These are phyloP conservation scores for Chlorella sp. DNA, from an alignment of 139 green algal species.

Conservation along the genomic window DNA sequence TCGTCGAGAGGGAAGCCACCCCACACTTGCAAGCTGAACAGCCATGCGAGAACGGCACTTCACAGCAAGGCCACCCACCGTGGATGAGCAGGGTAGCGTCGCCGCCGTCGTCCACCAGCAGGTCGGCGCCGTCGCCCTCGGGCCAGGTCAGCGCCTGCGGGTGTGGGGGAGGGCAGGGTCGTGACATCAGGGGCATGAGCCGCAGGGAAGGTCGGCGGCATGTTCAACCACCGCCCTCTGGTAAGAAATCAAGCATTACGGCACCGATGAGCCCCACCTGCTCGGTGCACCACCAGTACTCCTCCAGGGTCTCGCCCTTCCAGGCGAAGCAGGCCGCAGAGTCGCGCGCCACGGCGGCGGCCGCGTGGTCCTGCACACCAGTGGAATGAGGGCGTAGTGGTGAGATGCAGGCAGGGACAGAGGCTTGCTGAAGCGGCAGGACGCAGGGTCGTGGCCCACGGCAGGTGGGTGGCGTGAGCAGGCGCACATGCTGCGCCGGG, in stretches of 20 bases:
- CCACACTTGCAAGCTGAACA: background rate
- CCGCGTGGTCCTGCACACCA: conserved; percentile 88
- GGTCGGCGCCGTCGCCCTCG: conserved; percentile 83
- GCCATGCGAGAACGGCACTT: background rate
- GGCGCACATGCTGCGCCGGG: too few species aligned
- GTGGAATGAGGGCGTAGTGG: too few species aligned
- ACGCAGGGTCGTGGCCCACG: too few species aligned
- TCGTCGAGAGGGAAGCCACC: background rate
- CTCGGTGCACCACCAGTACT: conserved; percentile 99
- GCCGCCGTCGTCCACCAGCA: conserved; percentile 99
- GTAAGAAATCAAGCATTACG: too few species aligned
- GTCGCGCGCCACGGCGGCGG: conserved; percentile 96
- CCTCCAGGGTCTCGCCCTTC: conserved; percentile 99
- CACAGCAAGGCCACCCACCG: conserved; percentile 52
- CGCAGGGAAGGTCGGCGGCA: too few species aligned
- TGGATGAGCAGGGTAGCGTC: conserved; percentile 99
- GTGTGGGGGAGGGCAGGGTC: background rate
- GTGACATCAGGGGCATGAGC: background rate
- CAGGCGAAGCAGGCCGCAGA: conserved; percentile 96
- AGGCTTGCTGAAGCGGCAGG: too few species aligned
- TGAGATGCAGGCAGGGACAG: too few species aligned
- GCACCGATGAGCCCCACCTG: conserved; percentile 33
- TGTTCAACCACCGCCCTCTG: too few species aligned
- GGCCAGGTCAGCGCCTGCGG: conserved; percentile 86
- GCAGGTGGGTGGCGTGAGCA: too few species aligned